Conservation (phyloP, 2,329 filamentous ascomycete species). For the Fusarium devonianum region DNA sequence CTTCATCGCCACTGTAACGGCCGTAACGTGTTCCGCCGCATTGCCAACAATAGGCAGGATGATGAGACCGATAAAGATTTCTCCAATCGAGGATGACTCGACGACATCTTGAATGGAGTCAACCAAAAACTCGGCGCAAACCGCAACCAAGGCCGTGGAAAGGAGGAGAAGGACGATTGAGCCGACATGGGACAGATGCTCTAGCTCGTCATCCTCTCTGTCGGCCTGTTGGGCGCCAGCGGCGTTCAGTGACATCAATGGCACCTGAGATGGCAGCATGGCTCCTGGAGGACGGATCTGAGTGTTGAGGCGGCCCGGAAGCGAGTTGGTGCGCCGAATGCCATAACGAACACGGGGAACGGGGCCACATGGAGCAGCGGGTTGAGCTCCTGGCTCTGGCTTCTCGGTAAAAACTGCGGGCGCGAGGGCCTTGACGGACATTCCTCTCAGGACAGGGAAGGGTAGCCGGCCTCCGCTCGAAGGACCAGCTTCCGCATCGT, state of each 20-base stretch:
- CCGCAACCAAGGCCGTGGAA: conserved; percentile 70
- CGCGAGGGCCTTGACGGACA: conserved; percentile 73
- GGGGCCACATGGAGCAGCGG: conserved; percentile 50
- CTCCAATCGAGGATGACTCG: conserved; percentile 61
- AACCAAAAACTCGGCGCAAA: conserved; percentile 75
- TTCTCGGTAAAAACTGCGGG: conserved; percentile 72
- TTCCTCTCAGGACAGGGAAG: conserved; percentile 63
- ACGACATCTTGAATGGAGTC: conserved; percentile 71
- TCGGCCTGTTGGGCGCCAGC: conserved; percentile 36
- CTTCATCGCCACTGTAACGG: conserved; percentile 73
- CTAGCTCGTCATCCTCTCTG: conserved; percentile 49
- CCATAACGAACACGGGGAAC: conserved; percentile 66
- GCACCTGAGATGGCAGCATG: conserved; percentile 57
- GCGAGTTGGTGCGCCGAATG: conserved; percentile 77
- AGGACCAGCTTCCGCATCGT: conserved; percentile 33
- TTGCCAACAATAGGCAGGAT: conserved; percentile 77
- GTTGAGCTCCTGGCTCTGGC: conserved; percentile 39
- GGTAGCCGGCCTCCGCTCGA: conserved; percentile 48
- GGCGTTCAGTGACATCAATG: conserved; percentile 48
- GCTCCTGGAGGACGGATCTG: conserved; percentile 57
- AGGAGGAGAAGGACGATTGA: conserved; percentile 69
- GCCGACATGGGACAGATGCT: conserved; percentile 61
- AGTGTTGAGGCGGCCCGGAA: conserved; percentile 71
- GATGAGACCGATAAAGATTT: conserved; percentile 75
- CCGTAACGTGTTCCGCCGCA: conserved; percentile 76